Evolutionary conservation across 345 rosid species (phyloP).

Genomic region (Noccaea caerulescens): DNA sequence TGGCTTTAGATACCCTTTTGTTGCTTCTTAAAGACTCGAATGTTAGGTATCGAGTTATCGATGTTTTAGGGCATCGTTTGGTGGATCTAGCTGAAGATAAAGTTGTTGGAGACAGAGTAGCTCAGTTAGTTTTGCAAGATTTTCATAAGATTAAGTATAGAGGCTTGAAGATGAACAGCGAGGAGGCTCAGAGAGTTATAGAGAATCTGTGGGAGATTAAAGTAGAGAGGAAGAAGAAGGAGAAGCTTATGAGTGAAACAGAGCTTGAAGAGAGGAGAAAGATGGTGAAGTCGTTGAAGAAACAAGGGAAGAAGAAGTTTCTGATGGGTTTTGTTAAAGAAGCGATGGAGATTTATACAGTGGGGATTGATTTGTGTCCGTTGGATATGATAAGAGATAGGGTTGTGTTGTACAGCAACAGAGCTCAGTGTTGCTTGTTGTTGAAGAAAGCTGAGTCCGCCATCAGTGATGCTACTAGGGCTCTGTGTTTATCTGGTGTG

Average conservation of each 20-base stretch:
- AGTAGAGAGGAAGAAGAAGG: constrained; percentile 70
- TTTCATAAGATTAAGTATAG: constrained; percentile 68
- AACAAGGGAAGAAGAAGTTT: constrained; percentile 65
- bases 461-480: constrained; percentile 79
- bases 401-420: constrained; percentile 69
- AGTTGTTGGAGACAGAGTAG: constrained; percentile 56
- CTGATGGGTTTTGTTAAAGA: constrained; percentile 55
- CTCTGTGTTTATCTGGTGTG: constrained; percentile 57
- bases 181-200: constrained; percentile 48
- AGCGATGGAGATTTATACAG: constrained; percentile 52
- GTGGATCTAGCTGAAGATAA: constrained; percentile 69
- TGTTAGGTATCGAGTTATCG: constrained; percentile 57
- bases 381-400: constrained; percentile 60
- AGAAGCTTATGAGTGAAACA: constrained; percentile 58
- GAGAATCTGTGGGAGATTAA: constrained; percentile 69
- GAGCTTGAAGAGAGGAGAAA: constrained; percentile 57
- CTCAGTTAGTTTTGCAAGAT: constrained; percentile 57
- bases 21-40: constrained; percentile 66
- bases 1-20: constrained; percentile 68
- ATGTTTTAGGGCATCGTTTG: constrained; percentile 52
- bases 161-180: constrained; percentile 50
- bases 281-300: constrained; percentile 54
- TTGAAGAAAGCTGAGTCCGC: constrained; percentile 58
- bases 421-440: constrained; percentile 77
- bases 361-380: constrained; percentile 65